These are phyloP conservation scores for Pleurotus citrinopileatus DNA, from an alignment of 768 basidiomycete species.

Conservation along the genomic window DNA sequence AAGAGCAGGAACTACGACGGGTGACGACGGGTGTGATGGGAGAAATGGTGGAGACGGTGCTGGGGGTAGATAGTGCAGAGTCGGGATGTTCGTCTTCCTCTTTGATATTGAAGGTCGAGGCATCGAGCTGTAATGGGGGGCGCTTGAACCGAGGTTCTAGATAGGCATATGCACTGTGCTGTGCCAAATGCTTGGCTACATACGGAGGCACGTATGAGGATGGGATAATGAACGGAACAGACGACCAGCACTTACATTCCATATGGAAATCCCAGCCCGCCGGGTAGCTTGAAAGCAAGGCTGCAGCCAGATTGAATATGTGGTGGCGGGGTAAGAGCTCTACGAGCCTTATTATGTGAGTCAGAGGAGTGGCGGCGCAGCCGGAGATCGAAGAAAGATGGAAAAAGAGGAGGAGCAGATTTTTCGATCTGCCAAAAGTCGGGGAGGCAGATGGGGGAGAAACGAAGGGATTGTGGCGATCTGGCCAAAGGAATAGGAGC, in stretches of 20 bases:
- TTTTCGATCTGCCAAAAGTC: slow-evolving; percentile 5
- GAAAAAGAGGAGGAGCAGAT: slow-evolving; percentile 5
- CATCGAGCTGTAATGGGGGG: slow-evolving; percentile 22
- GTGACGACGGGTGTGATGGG: slow-evolving; percentile 21
- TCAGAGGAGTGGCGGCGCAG: slow-evolving; percentile 8
- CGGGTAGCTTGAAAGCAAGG: slow-evolving; percentile 17
- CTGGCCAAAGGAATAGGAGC: slow-evolving; percentile 4
- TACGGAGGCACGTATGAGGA: not conserved
- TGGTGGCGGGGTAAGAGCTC: slow-evolving; percentile 9
- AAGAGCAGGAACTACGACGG: slow-evolving; percentile 21
- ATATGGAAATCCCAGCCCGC: slow-evolving; percentile 23
- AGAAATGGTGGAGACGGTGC: slow-evolving; percentile 24
- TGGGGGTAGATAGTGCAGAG: slow-evolving; percentile 21
- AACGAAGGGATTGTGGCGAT: slow-evolving; percentile 9
- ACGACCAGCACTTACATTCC: slow-evolving; percentile 20
- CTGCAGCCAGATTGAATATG: slow-evolving; percentile 22
- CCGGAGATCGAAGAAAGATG: slow-evolving; percentile 12
- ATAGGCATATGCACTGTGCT: slow-evolving; percentile 17
- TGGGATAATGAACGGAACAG: not conserved
- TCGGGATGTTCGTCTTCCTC: slow-evolving; percentile 19
- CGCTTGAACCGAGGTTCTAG: slow-evolving; percentile 19
- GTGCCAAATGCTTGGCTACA: slow-evolving; percentile 27
- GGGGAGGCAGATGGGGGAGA: slow-evolving; percentile 8
- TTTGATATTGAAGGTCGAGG: slow-evolving; percentile 14
- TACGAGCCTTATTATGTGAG: slow-evolving; percentile 6